Evolutionary conservation across 371 early-diverging fungal genomes (phyloP).

Genomic region (Apophysomyces trapeziformis): DNA sequence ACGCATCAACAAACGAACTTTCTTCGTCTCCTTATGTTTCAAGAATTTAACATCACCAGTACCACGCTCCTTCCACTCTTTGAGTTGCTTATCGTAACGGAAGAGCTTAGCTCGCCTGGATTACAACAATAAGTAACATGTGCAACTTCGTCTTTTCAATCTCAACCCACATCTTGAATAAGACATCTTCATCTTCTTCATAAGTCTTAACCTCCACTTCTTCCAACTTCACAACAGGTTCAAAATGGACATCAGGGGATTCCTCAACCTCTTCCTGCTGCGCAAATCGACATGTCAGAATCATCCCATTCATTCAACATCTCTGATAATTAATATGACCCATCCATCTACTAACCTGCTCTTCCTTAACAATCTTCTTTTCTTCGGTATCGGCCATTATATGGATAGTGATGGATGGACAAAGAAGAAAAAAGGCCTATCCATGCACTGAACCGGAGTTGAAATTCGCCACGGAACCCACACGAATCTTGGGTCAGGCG

Average conservation of each 20-base stretch:
- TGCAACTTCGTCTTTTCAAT: neutral
- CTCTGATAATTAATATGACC: neutral
- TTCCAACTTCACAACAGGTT: slow-evolving; percentile 93
- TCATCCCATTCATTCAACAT: slow-evolving; percentile 13
- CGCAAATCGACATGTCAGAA: slow-evolving; percentile 11
- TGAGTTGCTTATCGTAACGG: slow-evolving; percentile 87
- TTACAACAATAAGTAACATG: neutral
- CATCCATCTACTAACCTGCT: slow-evolving; percentile 21
- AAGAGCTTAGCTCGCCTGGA: slow-evolving; percentile 96
- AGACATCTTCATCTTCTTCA: slow-evolving; percentile 92
- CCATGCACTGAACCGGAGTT: slow-evolving; percentile 8
- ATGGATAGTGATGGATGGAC: slow-evolving; percentile 19
- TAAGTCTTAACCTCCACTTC: slow-evolving; percentile 92
- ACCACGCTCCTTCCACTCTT: slow-evolving; percentile 99
- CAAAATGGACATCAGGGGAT: slow-evolving; percentile 93
- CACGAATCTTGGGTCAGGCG: neutral
- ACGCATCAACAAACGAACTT: slow-evolving; percentile 95
- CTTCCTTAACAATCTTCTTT: slow-evolving; percentile 35
- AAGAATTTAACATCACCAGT: slow-evolving; percentile 96
- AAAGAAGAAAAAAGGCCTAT: slow-evolving; percentile 12
- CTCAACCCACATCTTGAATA: slow-evolving; percentile 92
- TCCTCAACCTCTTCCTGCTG: slow-evolving; percentile 80
- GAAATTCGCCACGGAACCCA: neutral
- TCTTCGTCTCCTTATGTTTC: slow-evolving; percentile 86
- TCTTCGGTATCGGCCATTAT: slow-evolving; percentile 41